phyloP scores from a whole-genome alignment of 2,329 filamentous ascomycete genomes.

The Diaporthe ilicicola region DNA sequence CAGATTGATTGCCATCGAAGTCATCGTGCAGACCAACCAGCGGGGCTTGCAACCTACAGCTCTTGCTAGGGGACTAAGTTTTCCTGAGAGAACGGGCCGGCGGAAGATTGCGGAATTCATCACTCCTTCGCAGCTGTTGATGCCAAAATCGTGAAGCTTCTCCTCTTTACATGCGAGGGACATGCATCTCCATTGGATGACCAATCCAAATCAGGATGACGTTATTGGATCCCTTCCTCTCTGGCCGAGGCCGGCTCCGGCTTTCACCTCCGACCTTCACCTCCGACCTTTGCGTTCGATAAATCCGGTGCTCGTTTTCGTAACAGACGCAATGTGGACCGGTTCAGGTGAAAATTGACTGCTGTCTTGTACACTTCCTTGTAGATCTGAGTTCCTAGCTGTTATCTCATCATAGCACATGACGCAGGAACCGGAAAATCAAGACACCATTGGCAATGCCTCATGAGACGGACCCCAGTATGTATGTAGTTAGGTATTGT shows the following conservation, averaged over 20 bases:
- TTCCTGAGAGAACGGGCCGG: slow-evolving; percentile 45
- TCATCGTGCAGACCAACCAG: background rate
- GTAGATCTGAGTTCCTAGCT: too few species aligned
- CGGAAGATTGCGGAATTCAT: slow-evolving; percentile 55
- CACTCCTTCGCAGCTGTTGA: slow-evolving; percentile 11
- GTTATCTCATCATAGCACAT: background rate
- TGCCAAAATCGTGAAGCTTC: slow-evolving; percentile 3
- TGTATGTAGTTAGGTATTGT: background rate
- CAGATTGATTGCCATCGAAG: background rate
- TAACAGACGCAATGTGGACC: background rate
- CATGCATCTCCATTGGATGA: slow-evolving; percentile 24
- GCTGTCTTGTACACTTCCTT: background rate
- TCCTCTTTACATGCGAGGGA: slow-evolving; percentile 27
- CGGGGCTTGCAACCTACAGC: slow-evolving; percentile 39
- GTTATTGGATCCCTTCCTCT: slow-evolving; percentile 31
- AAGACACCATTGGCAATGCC: background rate
- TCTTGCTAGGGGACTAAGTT: slow-evolving; percentile 41
- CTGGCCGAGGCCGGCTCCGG: slow-evolving; percentile 6
- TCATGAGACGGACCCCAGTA: background rate
- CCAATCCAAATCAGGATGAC: slow-evolving; percentile 32
- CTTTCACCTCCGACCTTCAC: background rate
- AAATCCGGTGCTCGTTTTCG: background rate
- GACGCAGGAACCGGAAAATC: background rate
- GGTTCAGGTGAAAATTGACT: background rate
- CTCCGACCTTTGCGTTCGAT: background rate